Evolutionary conservation across 129 eudicot species (phyloP).

Genomic region (Tanacetum coccineum): DNA sequence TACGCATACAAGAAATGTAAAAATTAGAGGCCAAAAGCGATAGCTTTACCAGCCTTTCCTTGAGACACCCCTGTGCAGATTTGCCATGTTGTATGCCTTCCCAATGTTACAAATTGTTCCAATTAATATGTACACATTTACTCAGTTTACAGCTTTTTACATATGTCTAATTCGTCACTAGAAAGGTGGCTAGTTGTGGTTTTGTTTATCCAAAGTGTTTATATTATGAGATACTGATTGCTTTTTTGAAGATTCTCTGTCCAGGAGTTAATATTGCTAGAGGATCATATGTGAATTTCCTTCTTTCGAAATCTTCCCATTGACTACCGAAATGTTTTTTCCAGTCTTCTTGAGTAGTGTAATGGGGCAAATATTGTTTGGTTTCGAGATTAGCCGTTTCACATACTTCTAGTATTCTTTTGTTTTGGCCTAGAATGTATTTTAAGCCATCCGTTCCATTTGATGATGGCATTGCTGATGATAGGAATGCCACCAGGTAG

Average conservation of each 20-base stretch:
- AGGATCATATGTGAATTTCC: constrained; percentile 81
- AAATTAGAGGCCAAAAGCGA: too few relatives aligned
- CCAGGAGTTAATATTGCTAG: constrained; percentile 88
- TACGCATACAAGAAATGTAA: too few relatives aligned
- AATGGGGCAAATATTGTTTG: constrained; percentile 88
- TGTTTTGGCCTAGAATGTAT: constrained; percentile 59
- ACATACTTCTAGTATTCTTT: constrained; percentile 60
- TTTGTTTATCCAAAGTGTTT: too few relatives aligned
- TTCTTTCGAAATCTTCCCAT: constrained; percentile 63
- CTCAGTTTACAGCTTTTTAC: too few relatives aligned
- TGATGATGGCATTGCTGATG: constrained; percentile 84
- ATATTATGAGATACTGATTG: constrained; percentile 31
- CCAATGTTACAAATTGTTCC: too few relatives aligned
- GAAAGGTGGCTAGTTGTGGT: too few relatives aligned
- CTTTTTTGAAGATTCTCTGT: constrained; percentile 72
- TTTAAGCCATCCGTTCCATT: constrained; percentile 65
- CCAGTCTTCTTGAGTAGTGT: constrained; percentile 69
- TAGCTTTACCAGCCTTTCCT: too few relatives aligned
- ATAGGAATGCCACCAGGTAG: constrained; percentile 75
- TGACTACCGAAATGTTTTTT: constrained; percentile 70
- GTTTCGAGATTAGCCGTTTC: constrained; percentile 44
- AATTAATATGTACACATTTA: too few relatives aligned
- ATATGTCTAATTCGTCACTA: too few relatives aligned
- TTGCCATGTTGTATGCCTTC: too few relatives aligned
- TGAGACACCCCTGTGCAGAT: too few relatives aligned